Base-by-base conservation (phyloP, 2,329 filamentous ascomycete species). In the Aspergillus persii region DNA sequence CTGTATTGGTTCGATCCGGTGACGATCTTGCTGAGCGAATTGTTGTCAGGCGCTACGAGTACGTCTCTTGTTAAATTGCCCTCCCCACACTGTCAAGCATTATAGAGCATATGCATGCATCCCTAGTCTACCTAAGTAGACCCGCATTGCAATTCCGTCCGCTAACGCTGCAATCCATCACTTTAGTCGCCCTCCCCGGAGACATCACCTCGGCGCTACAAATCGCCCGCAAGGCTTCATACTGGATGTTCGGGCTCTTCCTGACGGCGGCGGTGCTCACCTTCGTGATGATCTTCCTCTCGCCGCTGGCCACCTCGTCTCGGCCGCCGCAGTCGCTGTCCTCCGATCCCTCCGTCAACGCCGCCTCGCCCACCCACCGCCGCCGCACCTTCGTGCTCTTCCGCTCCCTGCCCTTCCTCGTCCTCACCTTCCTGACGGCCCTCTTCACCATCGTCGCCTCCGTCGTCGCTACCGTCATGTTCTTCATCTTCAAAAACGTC, bases 1-100 rank as follows among this genome's bases (percentile, higher is more conserved):
- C 80, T 93, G 57, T 98, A 91, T 78, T 96, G 91, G 89, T 97
- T 97, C 79, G 92, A 97, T 73, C 93, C 93, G 0, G 89, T 96
- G 47, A 80, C 89, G 58, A 91, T 97, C 65, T 79, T 98, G 51
- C 80, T 92, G 63, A 85, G 85, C 66, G 89, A 96, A 77, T 82
- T 98, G 30, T 83, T 98, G 8, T 78, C 90, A 9, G 92, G 92
- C 48, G 92, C 92, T 26, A 90, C 87, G 39, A 92, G 84, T 86
- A 79, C 36, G 83, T 69, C 41, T n/a, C 8, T 26, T 18, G 12
- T 27, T 48, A 9, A 33, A 27, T n/a, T 23, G 29, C 27, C 33
- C 31, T 15, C n/a, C 27, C 9, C 48, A 50, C 15, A 27, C 23
- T 8, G 15, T 26, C 30, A 18, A 29, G 6, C 50, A n/a, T 36